phyloP scores from a whole-genome alignment of 169 alveolate species.

The Condylostoma magnum region DNA sequence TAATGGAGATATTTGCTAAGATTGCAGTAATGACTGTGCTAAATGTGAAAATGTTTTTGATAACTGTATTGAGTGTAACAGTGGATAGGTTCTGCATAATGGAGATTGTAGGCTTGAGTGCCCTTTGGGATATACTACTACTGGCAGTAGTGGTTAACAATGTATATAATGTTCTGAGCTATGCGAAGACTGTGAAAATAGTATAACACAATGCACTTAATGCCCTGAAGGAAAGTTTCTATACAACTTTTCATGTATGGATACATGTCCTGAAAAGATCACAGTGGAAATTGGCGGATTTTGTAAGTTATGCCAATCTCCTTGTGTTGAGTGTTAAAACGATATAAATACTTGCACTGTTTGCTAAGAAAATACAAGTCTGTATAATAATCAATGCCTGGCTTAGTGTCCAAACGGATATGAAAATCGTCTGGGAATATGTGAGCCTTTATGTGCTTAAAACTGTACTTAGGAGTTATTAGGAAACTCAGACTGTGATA shows the following conservation, averaged over 20 bases:
- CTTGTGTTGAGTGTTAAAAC: neutral
- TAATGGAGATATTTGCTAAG: neutral
- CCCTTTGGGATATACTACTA: constrained; percentile 4
- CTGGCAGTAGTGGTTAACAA: neutral
- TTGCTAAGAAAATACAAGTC: neutral
- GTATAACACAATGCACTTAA: neutral
- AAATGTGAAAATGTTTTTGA: neutral
- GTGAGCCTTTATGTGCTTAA: constrained; percentile 3
- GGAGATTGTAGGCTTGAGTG: constrained; percentile 4
- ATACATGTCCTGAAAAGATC: constrained; percentile 3
- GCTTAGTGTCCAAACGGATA: constrained; percentile 4
- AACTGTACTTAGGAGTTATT: neutral
- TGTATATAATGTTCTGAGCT: neutral
- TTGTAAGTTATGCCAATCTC: neutral
- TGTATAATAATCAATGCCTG: neutral
- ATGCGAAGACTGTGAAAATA: neutral
- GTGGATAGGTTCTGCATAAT: constrained; percentile 10
- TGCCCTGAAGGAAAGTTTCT: neutral
- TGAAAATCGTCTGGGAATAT: constrained; percentile 6
- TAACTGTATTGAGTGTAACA: neutral
- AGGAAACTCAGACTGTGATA: neutral
- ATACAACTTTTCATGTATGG: neutral
- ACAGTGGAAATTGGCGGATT: neutral
- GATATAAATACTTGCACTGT: neutral
- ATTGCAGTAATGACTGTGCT: neutral